Conservation (phyloP, 1,139 yeast species). For the Kurtzmaniella quercitrusa region DNA sequence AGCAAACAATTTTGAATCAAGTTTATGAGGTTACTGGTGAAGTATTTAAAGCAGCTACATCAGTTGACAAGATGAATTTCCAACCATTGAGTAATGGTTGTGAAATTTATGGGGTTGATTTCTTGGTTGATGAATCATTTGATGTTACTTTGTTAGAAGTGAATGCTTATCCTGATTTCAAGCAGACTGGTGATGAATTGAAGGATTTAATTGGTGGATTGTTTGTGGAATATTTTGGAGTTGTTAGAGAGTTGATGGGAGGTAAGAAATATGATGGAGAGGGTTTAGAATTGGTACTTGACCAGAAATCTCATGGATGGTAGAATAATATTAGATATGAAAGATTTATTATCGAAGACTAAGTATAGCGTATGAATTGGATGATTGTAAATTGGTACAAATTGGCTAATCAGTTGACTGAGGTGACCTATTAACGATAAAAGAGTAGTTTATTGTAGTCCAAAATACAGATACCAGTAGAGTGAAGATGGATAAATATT, state of each 20-base stretch:
- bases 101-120: slow-evolving; percentile 87
- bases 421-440: no score
- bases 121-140: slow-evolving; percentile 57
- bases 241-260: slow-evolving; percentile 12
- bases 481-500: no score
- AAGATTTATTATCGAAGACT: neutral
- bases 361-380: no score
- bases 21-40: slow-evolving; percentile 64
- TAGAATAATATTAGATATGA: neutral
- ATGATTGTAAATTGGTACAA: no score
- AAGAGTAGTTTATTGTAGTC: no score
- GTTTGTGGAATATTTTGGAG: slow-evolving; percentile 43
- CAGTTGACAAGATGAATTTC: slow-evolving; percentile 79
- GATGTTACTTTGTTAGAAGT: slow-evolving; percentile 71
- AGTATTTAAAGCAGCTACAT: slow-evolving; percentile 76
- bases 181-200: slow-evolving; percentile 83
- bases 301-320: slow-evolving; percentile 6
- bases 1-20: slow-evolving; percentile 41
- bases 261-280: slow-evolving; percentile 7
- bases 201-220: slow-evolving; percentile 59
- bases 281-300: slow-evolving; percentile 9
- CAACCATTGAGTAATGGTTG: slow-evolving; percentile 81
- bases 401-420: no score
- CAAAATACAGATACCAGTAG: no score
- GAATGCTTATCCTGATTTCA: slow-evolving; percentile 93